Percentiles rank a stretch among this genome's conserved stretches.
These are phyloP conservation scores for Graphilbum ipis-grandicollis DNA, from an alignment of 2,329 filamentous ascomycete species.

Conservation along the genomic window DNA sequence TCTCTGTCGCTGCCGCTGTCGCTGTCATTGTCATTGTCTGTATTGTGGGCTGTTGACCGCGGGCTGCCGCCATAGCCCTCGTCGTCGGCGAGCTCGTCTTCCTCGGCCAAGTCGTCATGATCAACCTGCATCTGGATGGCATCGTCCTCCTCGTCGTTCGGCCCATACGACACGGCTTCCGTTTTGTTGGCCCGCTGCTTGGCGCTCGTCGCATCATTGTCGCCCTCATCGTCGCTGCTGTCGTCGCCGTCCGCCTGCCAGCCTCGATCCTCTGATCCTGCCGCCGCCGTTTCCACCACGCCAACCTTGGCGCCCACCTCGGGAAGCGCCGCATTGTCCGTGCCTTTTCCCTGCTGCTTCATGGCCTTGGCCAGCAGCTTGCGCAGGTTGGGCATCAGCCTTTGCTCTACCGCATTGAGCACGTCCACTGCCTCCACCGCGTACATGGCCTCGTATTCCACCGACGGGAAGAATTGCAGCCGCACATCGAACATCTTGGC, in stretches of 20 bases:
- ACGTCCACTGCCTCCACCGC: conserved; percentile 68
- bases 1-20: neutral
- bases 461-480: conserved; percentile 66
- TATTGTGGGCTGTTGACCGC: conserved; percentile 13
- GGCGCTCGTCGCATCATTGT: conserved; percentile 58
- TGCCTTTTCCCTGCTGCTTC: conserved; percentile 56
- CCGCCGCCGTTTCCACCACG: conserved; percentile 29
- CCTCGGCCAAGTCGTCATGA: conserved; percentile 33
- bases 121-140: conserved; percentile 49
- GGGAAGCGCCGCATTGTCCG: conserved; percentile 53
- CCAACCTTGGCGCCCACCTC: conserved; percentile 45
- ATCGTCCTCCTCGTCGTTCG: conserved; percentile 82
- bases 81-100: conserved; percentile 36
- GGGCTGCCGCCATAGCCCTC: conserved; percentile 35
- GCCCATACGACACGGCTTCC: conserved; percentile 77
- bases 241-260: conserved; percentile 29
- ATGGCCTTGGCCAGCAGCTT: conserved; percentile 59
- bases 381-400: conserved; percentile 58
- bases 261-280: conserved; percentile 19
- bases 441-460: conserved; percentile 75
- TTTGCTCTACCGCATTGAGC: conserved; percentile 59
- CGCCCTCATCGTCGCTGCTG: conserved; percentile 54
- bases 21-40: neutral
- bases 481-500: conserved; percentile 76
- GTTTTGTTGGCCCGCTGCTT: conserved; percentile 61